A percentile compares a stretch with the other conserved stretches of the same genome.
Conservation (phyloP, 805 yeast genomes). For the Candida multigemmis region DNA sequence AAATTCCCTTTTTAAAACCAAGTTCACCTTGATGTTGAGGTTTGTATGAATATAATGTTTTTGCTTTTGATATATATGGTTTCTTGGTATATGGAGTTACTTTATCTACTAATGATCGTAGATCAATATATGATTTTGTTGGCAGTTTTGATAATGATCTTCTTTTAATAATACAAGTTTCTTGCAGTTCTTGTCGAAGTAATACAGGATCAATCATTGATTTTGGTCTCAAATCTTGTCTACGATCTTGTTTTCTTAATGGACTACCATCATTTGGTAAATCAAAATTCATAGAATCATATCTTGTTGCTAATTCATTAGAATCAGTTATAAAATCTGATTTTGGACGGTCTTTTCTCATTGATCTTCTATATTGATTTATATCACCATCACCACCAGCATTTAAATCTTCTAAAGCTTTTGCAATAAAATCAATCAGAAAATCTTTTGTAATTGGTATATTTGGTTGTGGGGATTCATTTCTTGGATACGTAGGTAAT, state of each 20-base stretch:
- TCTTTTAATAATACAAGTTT: constrained; percentile 5
- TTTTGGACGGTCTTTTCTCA: constrained; percentile 13
- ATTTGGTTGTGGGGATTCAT: constrained; percentile 5
- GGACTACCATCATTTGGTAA: constrained; percentile 6
- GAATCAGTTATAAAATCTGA: constrained; percentile 13
- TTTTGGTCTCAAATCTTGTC: constrained; percentile 10
- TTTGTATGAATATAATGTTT: constrained; percentile 28
- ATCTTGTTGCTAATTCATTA: constrained; percentile 27
- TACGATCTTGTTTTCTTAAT: constrained; percentile 3
- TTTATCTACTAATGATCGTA: constrained; percentile 15
- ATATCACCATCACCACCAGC: constrained; percentile 37
- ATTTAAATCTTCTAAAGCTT: constrained; percentile 36
- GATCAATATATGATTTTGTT: constrained; percentile 22
- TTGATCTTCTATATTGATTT: constrained; percentile 28
- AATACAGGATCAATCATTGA: constrained; percentile 14
- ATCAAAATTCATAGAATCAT: constrained; percentile 16
- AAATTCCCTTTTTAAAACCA: constrained; percentile 30
- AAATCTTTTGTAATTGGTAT: constrained; percentile 34
- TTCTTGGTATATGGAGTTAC: constrained; percentile 23
- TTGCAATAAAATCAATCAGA: constrained; percentile 36
- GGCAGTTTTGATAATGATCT: constrained; percentile 22
- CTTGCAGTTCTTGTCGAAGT: constrained; percentile 1
- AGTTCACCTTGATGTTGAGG: constrained; percentile 35
- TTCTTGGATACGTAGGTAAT: constrained; percentile 9
- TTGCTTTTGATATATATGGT: constrained; percentile 24